Conservation (phyloP, 306 rosid species). For the Malus sylvestris region DNA sequence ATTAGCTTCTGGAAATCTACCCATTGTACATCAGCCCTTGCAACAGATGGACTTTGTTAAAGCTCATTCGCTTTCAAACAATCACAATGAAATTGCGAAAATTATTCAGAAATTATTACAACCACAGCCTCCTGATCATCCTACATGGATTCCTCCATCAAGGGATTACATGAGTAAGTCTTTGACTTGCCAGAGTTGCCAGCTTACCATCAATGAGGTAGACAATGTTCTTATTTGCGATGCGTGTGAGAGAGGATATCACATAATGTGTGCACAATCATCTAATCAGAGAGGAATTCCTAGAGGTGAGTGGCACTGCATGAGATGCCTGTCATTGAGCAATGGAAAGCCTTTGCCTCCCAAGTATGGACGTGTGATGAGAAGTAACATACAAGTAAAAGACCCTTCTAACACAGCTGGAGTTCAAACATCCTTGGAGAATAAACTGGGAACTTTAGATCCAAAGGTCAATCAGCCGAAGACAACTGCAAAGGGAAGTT, state of each 20-base stretch:
- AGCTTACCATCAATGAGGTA: slow-evolving; percentile 70
- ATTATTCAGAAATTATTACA: slow-evolving; percentile 70
- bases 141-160: slow-evolving; percentile 97
- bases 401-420: slow-evolving; percentile 43
- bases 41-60: slow-evolving; percentile 54
- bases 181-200: slow-evolving; percentile 76
- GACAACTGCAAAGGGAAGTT: slow-evolving; percentile 42
- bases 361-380: slow-evolving; percentile 98
- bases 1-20: slow-evolving; percentile 53
- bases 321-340: slow-evolving; percentile 70
- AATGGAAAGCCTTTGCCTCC: slow-evolving; percentile 97
- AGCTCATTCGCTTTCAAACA: slow-evolving; percentile 51
- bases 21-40: slow-evolving; percentile 42
- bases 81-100: slow-evolving; percentile 72
- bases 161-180: slow-evolving; percentile 98
- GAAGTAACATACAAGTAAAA: slow-evolving; percentile 66
- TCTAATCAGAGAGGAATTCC: slow-evolving; percentile 76
- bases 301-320: slow-evolving; percentile 95
- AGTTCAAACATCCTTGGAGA: slow-evolving; percentile 14
- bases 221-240: slow-evolving; percentile 87
- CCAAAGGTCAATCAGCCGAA: slow-evolving; percentile 43
- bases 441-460: slow-evolving; percentile 50
- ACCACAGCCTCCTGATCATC: slow-evolving; percentile 76
- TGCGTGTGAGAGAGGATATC: slow-evolving; percentile 96
- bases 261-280: slow-evolving; percentile 69